Evolutionary conservation across 2,329 filamentous ascomycete genomes (phyloP), one percentile per base, ranked within the genome.

Genomic region (Drechslera avenae): DNA sequence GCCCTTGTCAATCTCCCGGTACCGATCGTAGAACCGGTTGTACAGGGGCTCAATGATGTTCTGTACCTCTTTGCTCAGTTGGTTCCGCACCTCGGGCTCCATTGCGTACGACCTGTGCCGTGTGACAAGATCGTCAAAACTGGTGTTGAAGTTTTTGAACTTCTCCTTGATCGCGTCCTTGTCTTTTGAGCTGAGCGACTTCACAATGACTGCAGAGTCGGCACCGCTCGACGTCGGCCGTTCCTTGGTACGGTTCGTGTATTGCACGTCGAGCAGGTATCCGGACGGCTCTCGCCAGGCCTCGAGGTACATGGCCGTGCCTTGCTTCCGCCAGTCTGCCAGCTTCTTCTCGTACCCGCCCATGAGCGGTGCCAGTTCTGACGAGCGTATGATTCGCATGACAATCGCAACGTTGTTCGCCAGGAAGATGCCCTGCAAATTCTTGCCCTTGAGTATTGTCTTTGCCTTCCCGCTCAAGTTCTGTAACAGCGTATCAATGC

Each of bases 111-210:
- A 79, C 76, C 91, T 94, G 77, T 99, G 93, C 52, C 86, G 86
- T 26, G 82, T 76, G 5, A 97, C 86, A 74, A 97, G 83, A 23
- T 96, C 92, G 59, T 99, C 94, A 69, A 99, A 99, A 36, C 83
- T 86, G 7, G 83, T 79, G 72, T 99, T 99, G 79, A 99, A 99
- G 34, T 86, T 85, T 64, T 89, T 86, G 74, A 97, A 99, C 75
- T 97, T 97, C 73, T 91, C 86, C 76, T 99, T 99, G 76, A 97
- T 96, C 50, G 86, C 87, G 70, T 99, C 94, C 74, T 93, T 95
- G 69, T 99, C 94, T 73, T 96, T 97, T 65, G 87, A 91, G 37
- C 84, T 86, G 3, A 97, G 79, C 1, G 84, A 84, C 74, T 96
- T 96, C 52, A 97, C 81, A 50, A 97, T 89, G 0, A 88, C 88